Conservation (phyloP, 2,329 filamentous ascomycete genomes). For the Remersonia thermophila region DNA sequence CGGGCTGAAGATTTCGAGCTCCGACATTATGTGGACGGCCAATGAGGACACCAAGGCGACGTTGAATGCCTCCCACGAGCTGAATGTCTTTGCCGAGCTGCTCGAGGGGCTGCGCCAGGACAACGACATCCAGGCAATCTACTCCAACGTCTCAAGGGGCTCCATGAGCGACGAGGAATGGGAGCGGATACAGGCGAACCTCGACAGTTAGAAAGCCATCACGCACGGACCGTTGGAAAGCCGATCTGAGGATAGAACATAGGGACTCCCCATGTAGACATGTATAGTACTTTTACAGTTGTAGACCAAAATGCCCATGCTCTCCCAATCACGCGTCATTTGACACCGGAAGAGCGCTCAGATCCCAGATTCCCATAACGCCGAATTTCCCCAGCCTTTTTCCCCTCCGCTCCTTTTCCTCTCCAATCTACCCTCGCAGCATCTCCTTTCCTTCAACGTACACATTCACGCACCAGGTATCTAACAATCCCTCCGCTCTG, state of each 20-base stretch:
- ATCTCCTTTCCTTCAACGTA: no score
- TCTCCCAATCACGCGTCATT: no score
- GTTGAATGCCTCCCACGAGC: slow-evolving; percentile 44
- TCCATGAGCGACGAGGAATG: slow-evolving; percentile 40
- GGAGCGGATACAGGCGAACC: slow-evolving; percentile 38
- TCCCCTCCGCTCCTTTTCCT: no score
- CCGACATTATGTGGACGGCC: slow-evolving; percentile 74
- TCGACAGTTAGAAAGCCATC: no score
- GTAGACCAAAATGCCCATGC: no score
- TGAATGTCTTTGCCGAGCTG: slow-evolving; percentile 46
- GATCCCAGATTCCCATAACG: no score
- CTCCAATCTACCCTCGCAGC: no score
- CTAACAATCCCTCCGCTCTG: no score
- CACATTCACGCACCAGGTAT: no score
- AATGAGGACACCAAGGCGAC: slow-evolving; percentile 66
- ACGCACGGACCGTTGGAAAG: no score
- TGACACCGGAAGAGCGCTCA: no score
- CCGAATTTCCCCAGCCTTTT: no score
- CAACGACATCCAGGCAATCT: slow-evolving; percentile 64
- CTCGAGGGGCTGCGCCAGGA: slow-evolving; percentile 51
- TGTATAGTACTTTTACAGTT: slow-evolving; percentile 24
- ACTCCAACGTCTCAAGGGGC: slow-evolving; percentile 53
- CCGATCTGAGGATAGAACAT: slow-evolving; percentile 5
- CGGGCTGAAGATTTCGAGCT: slow-evolving; percentile 55
- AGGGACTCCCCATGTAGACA: neutral